Evolutionary conservation across 441 rosid genomes (phyloP).

Genomic region (Breynia disticha): DNA sequence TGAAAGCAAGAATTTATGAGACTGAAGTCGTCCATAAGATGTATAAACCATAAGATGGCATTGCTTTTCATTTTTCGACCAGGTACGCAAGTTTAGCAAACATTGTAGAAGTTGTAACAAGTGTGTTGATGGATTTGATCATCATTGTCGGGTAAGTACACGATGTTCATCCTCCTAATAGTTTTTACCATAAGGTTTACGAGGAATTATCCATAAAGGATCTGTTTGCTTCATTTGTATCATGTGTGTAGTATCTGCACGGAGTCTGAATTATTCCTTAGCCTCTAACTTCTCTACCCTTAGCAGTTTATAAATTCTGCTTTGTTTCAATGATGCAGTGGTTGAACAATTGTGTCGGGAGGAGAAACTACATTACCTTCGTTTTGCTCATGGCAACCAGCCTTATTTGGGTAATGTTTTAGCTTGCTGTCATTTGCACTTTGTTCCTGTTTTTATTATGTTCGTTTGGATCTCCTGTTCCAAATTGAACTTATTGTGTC

Average conservation of each 20-base stretch:
- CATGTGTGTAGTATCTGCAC: background rate
- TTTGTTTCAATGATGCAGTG: slow-evolving; percentile 48
- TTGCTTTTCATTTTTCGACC: too few relatives aligned
- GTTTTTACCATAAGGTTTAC: background rate
- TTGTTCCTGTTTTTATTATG: too few relatives aligned
- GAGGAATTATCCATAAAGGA: background rate
- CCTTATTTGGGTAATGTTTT: slow-evolving; percentile 71
- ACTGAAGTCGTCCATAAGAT: background rate
- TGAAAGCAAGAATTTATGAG: background rate
- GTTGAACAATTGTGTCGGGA: slow-evolving; percentile 94
- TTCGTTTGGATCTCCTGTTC: too few relatives aligned
- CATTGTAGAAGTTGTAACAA: slow-evolving; percentile 95
- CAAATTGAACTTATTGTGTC: background rate
- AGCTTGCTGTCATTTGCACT: background rate
- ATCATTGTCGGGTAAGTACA: slow-evolving; percentile 81
- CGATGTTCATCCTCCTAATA: background rate
- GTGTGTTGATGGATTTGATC: slow-evolving; percentile 97
- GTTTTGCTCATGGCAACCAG: slow-evolving; percentile 82
- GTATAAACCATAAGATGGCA: slow-evolving; percentile 2
- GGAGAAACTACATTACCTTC: slow-evolving; percentile 80
- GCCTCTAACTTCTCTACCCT: slow-evolving; percentile 1
- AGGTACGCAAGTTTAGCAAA: slow-evolving; percentile 92
- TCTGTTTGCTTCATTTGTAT: background rate
- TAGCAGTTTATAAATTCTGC: slow-evolving; percentile 8
- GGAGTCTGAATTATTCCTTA: background rate